Conservation (phyloP, 768 basidiomycete genomes). For the Boletus speciosus region DNA sequence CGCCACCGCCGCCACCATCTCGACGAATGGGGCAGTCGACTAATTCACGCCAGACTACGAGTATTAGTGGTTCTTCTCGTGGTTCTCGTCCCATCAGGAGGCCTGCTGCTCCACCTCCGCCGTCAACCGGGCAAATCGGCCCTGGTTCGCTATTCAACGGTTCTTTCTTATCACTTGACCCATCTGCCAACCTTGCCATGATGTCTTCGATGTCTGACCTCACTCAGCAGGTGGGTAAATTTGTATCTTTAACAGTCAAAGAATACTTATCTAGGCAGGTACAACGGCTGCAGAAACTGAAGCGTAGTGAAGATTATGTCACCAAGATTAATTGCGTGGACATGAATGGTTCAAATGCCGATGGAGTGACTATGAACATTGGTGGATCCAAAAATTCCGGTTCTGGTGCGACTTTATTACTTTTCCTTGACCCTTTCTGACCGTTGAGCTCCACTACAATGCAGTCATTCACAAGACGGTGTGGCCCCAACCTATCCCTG, state of each 20-base stretch:
- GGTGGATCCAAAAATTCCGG: slow-evolving; percentile 3
- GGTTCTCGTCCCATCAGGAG: slow-evolving; percentile 2
- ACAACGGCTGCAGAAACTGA: not conserved
- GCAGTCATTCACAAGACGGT: slow-evolving; percentile 11
- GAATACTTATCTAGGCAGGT: not conserved
- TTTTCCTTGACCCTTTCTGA: not conserved
- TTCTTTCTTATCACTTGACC: not conserved
- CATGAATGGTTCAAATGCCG: not conserved
- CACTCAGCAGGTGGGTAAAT: not conserved
- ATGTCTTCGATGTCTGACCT: not conserved
- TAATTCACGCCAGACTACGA: not conserved
- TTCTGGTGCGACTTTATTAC: slow-evolving; percentile 2
- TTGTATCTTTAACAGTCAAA: not conserved
- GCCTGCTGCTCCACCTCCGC: slow-evolving; percentile 6
- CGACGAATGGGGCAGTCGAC: not conserved
- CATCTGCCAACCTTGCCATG: not conserved
- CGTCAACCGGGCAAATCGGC: not conserved
- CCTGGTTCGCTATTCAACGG: not conserved
- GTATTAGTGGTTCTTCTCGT: not conserved
- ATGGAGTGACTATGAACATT: slow-evolving; percentile 7
- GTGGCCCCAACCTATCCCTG: not conserved
- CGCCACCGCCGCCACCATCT: not conserved
- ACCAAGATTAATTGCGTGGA: not conserved
- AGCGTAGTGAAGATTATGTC: too few species aligned
- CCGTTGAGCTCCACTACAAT: not conserved